Conservation (phyloP, 805 yeast genomes). For the Metschnikowia koreensis region DNA sequence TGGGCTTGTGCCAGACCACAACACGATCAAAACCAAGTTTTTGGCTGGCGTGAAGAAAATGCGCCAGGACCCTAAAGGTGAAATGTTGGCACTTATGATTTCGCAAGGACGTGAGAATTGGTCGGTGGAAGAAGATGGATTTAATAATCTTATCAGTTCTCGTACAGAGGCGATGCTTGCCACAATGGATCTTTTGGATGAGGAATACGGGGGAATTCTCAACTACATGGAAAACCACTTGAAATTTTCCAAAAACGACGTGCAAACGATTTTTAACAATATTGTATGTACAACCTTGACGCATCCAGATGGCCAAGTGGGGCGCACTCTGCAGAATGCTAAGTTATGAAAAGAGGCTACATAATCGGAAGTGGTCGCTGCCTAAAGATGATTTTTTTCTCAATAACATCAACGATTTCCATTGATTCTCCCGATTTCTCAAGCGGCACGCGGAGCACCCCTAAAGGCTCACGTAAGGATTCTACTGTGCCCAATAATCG, state of each 20-base stretch:
- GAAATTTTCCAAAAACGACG: conserved; percentile 45
- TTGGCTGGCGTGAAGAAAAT: conserved; percentile 30
- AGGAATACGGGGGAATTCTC: conserved; percentile 54
- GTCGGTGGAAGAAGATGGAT: conserved; percentile 49
- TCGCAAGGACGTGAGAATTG: conserved; percentile 41
- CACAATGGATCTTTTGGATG: conserved; percentile 52
- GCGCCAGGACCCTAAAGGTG: conserved; percentile 23
- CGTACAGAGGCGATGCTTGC: conserved; percentile 69
- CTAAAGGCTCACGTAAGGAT: conserved; percentile 63
- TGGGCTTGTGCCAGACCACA: conserved; percentile 56
- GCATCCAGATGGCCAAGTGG: conserved; percentile 2
- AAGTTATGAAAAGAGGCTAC: conserved; percentile 29
- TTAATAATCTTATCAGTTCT: conserved; percentile 59
- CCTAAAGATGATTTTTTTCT: conserved; percentile 57
- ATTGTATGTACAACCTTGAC: conserved; percentile 10
- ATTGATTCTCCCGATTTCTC: conserved; percentile 31
- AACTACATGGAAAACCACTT: conserved; percentile 45
- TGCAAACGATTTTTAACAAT: conserved; percentile 25
- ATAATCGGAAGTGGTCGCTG: conserved; percentile 76
- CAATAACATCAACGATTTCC: conserved; percentile 57
- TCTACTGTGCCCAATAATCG: conserved; percentile 62
- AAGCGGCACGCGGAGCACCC: conserved; percentile 50
- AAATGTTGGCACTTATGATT: conserved; percentile 23
- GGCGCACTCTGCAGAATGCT: neutral
- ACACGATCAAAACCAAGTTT: conserved; percentile 36